phyloP scores from a whole-genome alignment of 2,329 filamentous ascomycete genomes.

The Aureobasidium sp. region DNA sequence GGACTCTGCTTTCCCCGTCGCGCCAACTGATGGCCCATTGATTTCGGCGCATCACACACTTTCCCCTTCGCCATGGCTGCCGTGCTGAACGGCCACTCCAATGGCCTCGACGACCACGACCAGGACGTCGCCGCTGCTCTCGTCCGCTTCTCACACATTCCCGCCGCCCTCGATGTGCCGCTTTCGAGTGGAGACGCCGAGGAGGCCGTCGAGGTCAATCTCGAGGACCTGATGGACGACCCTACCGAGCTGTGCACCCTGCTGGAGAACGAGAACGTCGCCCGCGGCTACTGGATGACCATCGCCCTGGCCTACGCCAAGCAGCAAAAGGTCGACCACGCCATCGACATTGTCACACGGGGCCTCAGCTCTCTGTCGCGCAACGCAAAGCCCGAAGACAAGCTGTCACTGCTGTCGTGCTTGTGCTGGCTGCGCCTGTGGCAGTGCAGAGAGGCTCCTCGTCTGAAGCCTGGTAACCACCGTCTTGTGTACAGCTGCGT shows the following conservation, averaged over 20 bases:
- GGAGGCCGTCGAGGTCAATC: slow-evolving; percentile 80
- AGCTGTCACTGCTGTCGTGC: slow-evolving; percentile 73
- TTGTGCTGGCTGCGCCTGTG: slow-evolving; percentile 86
- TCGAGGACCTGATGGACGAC: slow-evolving; percentile 85
- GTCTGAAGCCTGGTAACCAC: slow-evolving; percentile 46
- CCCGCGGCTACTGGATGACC: slow-evolving; percentile 95
- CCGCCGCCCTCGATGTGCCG: slow-evolving; percentile 55
- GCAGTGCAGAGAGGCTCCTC: slow-evolving; percentile 75
- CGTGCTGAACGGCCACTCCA: slow-evolving; percentile 41
- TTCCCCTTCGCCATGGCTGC: slow-evolving; percentile 38
- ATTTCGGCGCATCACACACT: slow-evolving; percentile 2
- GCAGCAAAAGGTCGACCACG: slow-evolving; percentile 83
- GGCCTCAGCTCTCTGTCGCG: slow-evolving; percentile 57
- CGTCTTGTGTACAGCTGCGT: not conserved
- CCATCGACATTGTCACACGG: slow-evolving; percentile 60
- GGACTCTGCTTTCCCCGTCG: not conserved
- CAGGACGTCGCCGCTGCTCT: slow-evolving; percentile 27
- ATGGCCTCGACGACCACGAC: slow-evolving; percentile 42
- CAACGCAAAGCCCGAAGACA: slow-evolving; percentile 65
- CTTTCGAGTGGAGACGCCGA: slow-evolving; percentile 53
- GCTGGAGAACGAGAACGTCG: slow-evolving; percentile 86
- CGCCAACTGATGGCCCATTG: slow-evolving; percentile 6
- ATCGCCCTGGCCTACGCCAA: slow-evolving; percentile 95
- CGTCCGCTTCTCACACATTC: slow-evolving; percentile 52
- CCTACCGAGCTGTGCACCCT: slow-evolving; percentile 90